phyloP scores from a whole-genome alignment of 176 grass and related monocot genomes.

The Coix lacrymajobi region DNA sequence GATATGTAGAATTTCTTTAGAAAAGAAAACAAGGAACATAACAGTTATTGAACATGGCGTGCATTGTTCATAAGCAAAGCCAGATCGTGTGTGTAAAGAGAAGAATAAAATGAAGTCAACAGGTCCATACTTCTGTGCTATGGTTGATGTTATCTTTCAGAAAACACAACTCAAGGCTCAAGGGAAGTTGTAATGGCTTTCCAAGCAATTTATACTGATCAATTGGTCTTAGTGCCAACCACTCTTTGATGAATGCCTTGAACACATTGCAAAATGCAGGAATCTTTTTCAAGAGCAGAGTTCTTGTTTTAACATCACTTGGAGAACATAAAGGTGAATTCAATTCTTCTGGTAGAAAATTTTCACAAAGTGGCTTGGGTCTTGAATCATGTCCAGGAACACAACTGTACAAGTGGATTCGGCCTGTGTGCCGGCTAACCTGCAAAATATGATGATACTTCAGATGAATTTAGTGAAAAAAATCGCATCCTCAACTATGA shows the following conservation, averaged over 20 bases:
- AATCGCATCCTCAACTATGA: background rate
- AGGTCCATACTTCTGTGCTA: conserved; percentile 44
- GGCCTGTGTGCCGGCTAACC: conserved; percentile 88
- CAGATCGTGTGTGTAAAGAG: background rate
- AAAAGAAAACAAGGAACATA: background rate
- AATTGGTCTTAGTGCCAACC: conserved; percentile 77
- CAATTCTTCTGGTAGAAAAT: conserved; percentile 91
- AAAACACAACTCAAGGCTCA: conserved; percentile 81
- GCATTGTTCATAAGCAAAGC: background rate
- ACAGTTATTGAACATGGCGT: background rate
- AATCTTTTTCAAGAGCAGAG: conserved; percentile 53
- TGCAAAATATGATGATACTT: conserved; percentile 32
- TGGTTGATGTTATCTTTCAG: conserved; percentile 67
- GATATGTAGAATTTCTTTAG: conserved; percentile 6
- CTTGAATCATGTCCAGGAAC: conserved; percentile 71
- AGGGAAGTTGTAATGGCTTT: conserved; percentile 85
- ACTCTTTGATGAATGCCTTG: conserved; percentile 77
- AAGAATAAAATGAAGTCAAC: conserved; percentile 16
- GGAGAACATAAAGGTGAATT: conserved; percentile 40
- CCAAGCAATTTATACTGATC: conserved; percentile 74
- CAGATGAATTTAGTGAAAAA: background rate
- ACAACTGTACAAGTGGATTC: conserved; percentile 90
- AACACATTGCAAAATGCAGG: conserved; percentile 64
- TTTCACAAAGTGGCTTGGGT: conserved; percentile 82
- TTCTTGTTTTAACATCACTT: conserved; percentile 38